Percentiles rank a stretch among this genome's conserved stretches.
Conservation (phyloP, 345 rosid species). For the Hibiscus mutabilis region DNA sequence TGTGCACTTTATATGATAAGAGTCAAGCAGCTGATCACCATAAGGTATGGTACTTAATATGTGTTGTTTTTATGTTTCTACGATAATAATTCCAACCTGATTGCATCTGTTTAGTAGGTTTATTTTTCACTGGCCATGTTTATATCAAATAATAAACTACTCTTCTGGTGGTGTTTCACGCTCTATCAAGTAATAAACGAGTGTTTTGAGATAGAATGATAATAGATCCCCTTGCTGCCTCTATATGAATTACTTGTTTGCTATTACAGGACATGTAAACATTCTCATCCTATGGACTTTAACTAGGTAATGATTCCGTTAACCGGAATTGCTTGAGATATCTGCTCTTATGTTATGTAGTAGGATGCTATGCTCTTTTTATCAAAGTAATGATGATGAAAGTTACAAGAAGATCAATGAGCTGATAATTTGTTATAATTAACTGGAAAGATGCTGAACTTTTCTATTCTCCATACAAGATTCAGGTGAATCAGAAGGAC, state of each 20-base stretch:
- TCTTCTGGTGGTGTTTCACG: background rate
- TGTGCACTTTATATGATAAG: constrained; percentile 19
- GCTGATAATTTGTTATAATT: background rate
- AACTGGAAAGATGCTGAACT: background rate
- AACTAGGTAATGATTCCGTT: background rate
- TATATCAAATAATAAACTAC: no score
- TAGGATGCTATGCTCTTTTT: constrained; percentile 16
- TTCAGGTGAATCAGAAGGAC: constrained; percentile 26
- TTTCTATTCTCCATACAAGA: constrained; percentile 14
- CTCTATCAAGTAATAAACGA: background rate
- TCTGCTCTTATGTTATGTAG: background rate
- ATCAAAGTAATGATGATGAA: constrained; percentile 20
- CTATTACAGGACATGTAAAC: background rate
- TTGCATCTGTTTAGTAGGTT: background rate
- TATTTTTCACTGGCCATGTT: no score
- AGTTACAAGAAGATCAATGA: constrained; percentile 16
- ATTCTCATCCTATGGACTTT: background rate
- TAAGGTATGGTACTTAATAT: constrained; percentile 32
- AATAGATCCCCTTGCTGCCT: background rate
- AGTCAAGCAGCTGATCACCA: constrained; percentile 22
- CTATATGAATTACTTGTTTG: background rate
- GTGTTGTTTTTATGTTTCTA: background rate
- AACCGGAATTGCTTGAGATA: background rate
- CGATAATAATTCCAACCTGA: background rate
- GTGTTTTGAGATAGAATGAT: background rate